These are phyloP conservation scores for Bondarzewia mesenterica DNA, from an alignment of 1,284 basidiomycete species.

Conservation along the genomic window DNA sequence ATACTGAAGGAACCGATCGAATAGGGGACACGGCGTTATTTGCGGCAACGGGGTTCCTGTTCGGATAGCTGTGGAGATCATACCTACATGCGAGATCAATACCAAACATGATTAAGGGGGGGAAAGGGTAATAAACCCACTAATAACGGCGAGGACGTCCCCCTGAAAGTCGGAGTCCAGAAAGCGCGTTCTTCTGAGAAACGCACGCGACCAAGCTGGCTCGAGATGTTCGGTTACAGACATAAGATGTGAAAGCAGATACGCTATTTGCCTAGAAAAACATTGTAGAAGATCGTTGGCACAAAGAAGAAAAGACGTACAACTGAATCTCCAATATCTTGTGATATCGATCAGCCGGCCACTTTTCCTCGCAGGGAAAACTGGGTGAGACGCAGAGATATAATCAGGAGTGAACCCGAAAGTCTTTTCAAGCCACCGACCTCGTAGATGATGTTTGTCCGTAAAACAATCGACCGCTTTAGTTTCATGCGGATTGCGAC, in stretches of 20 bases:
- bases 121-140: slow-evolving; percentile 33
- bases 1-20: slow-evolving; percentile 66
- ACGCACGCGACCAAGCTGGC: slow-evolving; percentile 66
- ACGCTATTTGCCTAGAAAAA: slow-evolving; percentile 46
- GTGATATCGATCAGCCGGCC: slow-evolving; percentile 63
- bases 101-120: not conserved
- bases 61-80: slow-evolving; percentile 67
- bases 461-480: slow-evolving; percentile 44
- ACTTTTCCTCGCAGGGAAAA: slow-evolving; percentile 61
- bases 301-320: slow-evolving; percentile 26
- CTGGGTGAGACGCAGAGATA: slow-evolving; percentile 24
- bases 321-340: slow-evolving; percentile 57
- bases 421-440: slow-evolving; percentile 21
- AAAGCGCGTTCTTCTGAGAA: slow-evolving; percentile 69
- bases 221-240: slow-evolving; percentile 60
- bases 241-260: slow-evolving; percentile 55
- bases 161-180: slow-evolving; percentile 79
- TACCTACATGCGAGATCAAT: slow-evolving; percentile 27
- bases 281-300: slow-evolving; percentile 5
- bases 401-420: not conserved
- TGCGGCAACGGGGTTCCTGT: slow-evolving; percentile 76
- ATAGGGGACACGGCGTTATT: slow-evolving; percentile 77
- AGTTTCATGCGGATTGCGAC: slow-evolving; percentile 61
- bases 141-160: slow-evolving; percentile 74
- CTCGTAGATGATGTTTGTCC: slow-evolving; percentile 59